phyloP scores from a whole-genome alignment of 176 grass and related monocot genomes.

The Triticum turgidum region DNA sequence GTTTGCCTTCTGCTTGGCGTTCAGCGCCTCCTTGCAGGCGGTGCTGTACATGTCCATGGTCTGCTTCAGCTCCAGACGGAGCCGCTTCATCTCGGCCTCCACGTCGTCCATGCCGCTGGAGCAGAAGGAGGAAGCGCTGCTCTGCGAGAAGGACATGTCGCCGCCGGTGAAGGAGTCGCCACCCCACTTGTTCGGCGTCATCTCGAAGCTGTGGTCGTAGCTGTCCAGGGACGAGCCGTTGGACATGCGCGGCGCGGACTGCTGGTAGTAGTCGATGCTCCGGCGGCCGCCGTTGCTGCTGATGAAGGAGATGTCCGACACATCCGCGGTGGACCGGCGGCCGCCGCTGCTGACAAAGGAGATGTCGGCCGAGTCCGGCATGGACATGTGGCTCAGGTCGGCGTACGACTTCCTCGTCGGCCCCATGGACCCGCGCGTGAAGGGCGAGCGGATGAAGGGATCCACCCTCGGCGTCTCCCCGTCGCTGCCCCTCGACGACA shows the following conservation, averaged over 20 bases:
- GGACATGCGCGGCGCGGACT: slow-evolving; percentile 58
- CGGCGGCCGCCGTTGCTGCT: background rate
- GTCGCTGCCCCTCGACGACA: slow-evolving; percentile 39
- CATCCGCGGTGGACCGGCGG: slow-evolving; percentile 53
- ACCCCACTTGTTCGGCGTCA: slow-evolving; percentile 64
- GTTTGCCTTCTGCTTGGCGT: slow-evolving; percentile 76
- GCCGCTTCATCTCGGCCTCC: slow-evolving; percentile 90
- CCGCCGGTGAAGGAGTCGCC: slow-evolving; percentile 44
- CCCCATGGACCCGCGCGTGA: slow-evolving; percentile 29
- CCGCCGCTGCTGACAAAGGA: slow-evolving; percentile 81
- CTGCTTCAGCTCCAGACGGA: slow-evolving; percentile 81
- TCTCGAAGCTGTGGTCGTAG: slow-evolving; percentile 90
- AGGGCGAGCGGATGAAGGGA: slow-evolving; percentile 61
- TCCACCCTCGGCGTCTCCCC: slow-evolving; percentile 32
- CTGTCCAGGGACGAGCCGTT: slow-evolving; percentile 43
- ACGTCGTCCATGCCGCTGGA: slow-evolving; percentile 76
- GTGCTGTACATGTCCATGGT: slow-evolving; percentile 99
- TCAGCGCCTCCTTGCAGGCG: slow-evolving; percentile 84
- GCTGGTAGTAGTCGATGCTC: slow-evolving; percentile 25
- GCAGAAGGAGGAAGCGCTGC: slow-evolving; percentile 62
- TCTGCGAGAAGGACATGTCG: slow-evolving; percentile 63
- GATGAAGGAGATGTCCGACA: slow-evolving; percentile 7
- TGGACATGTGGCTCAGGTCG: slow-evolving; percentile 47
- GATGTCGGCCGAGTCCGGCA: slow-evolving; percentile 72
- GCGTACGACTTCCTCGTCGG: slow-evolving; percentile 48